These are phyloP conservation scores for Eleusine indica DNA, from an alignment of 176 grass and related monocot species.

Conservation along the genomic window DNA sequence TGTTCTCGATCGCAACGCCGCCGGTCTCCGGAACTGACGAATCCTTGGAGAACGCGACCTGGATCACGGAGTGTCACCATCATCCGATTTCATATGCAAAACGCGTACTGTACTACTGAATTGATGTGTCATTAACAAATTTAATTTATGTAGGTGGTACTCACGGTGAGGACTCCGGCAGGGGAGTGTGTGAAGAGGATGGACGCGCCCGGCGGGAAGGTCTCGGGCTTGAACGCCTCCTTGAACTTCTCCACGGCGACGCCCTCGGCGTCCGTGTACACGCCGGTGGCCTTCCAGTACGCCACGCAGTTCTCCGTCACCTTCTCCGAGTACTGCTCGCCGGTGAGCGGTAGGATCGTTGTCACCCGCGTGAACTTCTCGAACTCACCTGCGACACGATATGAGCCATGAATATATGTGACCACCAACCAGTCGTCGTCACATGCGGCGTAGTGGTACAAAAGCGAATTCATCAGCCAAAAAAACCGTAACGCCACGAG, in stretches of 20 bases:
- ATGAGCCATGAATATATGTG: too few relatives aligned
- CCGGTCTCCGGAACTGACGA: conserved; percentile 45
- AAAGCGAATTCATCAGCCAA: neutral
- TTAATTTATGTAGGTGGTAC: neutral
- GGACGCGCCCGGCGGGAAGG: conserved; percentile 76
- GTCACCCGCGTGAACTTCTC: conserved; percentile 81
- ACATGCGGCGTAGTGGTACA: too few relatives aligned
- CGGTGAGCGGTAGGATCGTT: conserved; percentile 71
- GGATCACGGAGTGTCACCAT: neutral
- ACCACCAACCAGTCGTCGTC: too few relatives aligned
- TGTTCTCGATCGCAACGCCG: conserved; percentile 60
- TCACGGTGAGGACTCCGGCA: conserved; percentile 62
- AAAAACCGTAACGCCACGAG: neutral
- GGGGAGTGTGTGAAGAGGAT: conserved; percentile 85
- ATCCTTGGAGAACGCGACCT: conserved; percentile 80
- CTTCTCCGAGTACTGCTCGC: conserved; percentile 82
- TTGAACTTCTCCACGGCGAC: conserved; percentile 72
- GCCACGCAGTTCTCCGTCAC: conserved; percentile 85
- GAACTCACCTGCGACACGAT: conserved; percentile 56
- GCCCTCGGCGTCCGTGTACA: conserved; percentile 69
- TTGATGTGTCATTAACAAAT: neutral
- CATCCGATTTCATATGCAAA: neutral
- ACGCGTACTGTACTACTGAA: neutral
- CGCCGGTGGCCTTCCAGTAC: conserved; percentile 64
- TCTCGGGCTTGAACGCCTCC: conserved; percentile 61